These are phyloP conservation scores for Alternaria viburni DNA, from an alignment of 2,329 filamentous ascomycete species.

Conservation along the genomic window DNA sequence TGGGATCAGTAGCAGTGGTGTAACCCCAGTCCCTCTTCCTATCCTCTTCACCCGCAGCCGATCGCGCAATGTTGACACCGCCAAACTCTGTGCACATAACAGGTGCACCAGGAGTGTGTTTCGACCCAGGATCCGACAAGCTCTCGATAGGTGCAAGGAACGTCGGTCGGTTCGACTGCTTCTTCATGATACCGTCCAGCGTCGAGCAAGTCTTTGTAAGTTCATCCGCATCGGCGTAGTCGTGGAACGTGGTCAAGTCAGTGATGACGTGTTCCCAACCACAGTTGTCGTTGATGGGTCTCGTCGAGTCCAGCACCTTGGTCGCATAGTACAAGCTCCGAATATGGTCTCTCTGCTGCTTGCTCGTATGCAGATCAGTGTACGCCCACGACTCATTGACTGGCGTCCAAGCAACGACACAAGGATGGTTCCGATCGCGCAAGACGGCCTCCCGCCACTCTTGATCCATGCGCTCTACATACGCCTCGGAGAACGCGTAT, in stretches of 20 bases:
- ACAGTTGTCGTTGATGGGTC: slow-evolving; percentile 74
- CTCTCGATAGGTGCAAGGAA: slow-evolving; percentile 59
- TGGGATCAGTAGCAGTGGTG: slow-evolving; percentile 66
- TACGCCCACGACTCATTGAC: slow-evolving; percentile 72
- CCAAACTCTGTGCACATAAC: slow-evolving; percentile 73
- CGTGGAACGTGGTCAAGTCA: slow-evolving; percentile 71
- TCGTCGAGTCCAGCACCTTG: slow-evolving; percentile 67
- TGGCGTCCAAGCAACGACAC: slow-evolving; percentile 70
- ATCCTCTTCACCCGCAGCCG: slow-evolving; percentile 46
- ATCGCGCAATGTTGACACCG: slow-evolving; percentile 68
- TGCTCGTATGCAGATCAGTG: slow-evolving; percentile 61
- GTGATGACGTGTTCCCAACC: slow-evolving; percentile 73
- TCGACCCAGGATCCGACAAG: slow-evolving; percentile 48
- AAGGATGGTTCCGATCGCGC: slow-evolving; percentile 70
- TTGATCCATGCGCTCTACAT: slow-evolving; percentile 65
- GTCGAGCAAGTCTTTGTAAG: slow-evolving; percentile 62
- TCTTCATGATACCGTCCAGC: slow-evolving; percentile 61
- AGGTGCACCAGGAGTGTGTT: slow-evolving; percentile 62
- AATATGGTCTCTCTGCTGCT: slow-evolving; percentile 68
- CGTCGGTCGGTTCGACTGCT: slow-evolving; percentile 60
- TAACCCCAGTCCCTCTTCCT: slow-evolving; percentile 67
- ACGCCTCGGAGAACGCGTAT: slow-evolving; percentile 66
- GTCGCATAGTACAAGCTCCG: slow-evolving; percentile 68
- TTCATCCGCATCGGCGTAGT: slow-evolving; percentile 66
- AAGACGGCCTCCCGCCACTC: slow-evolving; percentile 70